phyloP scores from a whole-genome alignment of 768 basidiomycete species.

The Mycena indigotica region DNA sequence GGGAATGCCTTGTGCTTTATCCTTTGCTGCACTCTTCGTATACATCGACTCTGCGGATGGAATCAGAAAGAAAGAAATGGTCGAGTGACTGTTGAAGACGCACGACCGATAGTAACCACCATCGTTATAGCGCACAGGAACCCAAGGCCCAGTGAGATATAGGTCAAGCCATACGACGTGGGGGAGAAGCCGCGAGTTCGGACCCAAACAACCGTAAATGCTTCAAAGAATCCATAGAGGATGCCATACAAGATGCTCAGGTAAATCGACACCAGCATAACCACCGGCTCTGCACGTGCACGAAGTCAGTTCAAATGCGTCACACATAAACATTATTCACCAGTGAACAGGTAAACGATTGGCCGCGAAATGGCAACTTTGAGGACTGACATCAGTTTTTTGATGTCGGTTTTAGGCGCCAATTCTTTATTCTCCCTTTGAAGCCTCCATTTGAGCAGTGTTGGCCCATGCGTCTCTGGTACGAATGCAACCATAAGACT shows the following conservation, averaged over 20 bases:
- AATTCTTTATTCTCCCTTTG: background rate
- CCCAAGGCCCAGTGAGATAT: constrained; percentile 19
- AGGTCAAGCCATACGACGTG: constrained; percentile 19
- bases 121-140: constrained; percentile 9
- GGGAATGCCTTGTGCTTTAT: constrained; percentile 6
- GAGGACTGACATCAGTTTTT: background rate
- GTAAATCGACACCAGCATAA: constrained; percentile 20
- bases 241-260: constrained; percentile 19
- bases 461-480: background rate
- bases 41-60: constrained; percentile 12
- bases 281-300: constrained; percentile 18
- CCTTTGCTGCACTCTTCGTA: constrained; percentile 1
- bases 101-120: constrained; percentile 13
- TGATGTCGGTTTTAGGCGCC: background rate
- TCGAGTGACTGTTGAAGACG: no score
- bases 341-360: background rate
- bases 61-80: background rate
- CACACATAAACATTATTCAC: background rate
- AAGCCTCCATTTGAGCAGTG: background rate
- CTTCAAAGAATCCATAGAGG: constrained; percentile 22
- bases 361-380: background rate
- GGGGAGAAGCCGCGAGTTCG: constrained; percentile 14
- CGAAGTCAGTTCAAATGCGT: background rate
- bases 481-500: background rate
- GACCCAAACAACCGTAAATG: constrained; percentile 16